Conservation (phyloP, 2,329 filamentous ascomycete genomes). For the Alternaria burnsii region DNA sequence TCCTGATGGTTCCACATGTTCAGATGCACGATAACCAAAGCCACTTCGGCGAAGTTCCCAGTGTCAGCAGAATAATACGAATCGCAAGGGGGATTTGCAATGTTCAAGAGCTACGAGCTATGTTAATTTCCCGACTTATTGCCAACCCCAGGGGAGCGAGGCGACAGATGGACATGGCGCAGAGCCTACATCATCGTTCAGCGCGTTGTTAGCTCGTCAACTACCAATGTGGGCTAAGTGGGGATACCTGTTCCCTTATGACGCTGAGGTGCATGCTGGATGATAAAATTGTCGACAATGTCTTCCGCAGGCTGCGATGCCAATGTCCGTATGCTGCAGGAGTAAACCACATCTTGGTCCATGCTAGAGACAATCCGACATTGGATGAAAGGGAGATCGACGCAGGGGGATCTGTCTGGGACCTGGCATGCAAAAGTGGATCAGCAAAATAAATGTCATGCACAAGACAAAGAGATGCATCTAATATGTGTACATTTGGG, state of each 20-base stretch:
- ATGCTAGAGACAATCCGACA: background rate
- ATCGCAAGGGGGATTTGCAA: background rate
- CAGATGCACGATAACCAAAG: background rate
- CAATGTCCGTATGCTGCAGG: background rate
- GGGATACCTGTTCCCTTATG: background rate
- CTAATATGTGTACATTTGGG: background rate
- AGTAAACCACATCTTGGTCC: background rate
- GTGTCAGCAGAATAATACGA: background rate
- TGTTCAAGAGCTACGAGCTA: background rate
- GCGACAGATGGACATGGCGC: background rate
- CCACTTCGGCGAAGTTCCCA: background rate
- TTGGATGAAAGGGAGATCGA: constrained; percentile 6
- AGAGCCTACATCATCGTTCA: constrained; percentile 3
- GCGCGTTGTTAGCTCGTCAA: background rate
- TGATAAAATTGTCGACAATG: background rate
- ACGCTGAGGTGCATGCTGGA: constrained; percentile 1
- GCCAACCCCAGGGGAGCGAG: background rate
- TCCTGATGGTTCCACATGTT: constrained; percentile 1
- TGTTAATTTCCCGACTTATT: background rate
- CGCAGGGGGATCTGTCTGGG: background rate
- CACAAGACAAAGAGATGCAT: background rate
- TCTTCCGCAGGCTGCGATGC: background rate
- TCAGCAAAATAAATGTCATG: background rate
- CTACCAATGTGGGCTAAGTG: background rate
- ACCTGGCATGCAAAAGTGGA: constrained; percentile 1